Conservation (phyloP, 257 asterid species). For the Prunella vulgaris region DNA sequence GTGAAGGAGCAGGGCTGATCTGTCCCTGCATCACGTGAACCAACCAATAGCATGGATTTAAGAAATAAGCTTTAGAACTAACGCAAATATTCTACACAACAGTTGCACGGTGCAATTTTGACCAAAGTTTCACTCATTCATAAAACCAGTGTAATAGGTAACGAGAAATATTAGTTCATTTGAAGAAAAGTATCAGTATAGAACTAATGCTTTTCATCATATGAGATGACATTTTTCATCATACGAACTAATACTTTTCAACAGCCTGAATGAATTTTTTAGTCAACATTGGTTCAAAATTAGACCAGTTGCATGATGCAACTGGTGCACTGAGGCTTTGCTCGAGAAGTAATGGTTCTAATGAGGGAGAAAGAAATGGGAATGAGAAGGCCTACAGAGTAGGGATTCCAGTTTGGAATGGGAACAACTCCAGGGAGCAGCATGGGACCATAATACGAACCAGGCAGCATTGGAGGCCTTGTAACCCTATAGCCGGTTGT, state of each 20-base stretch:
- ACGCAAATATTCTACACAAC: not conserved
- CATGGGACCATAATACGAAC: slow-evolving; percentile 73
- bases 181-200: not conserved
- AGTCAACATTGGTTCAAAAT: not conserved
- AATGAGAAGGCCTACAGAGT: slow-evolving; percentile 42
- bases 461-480: slow-evolving; percentile 68
- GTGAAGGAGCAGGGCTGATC: slow-evolving; percentile 59
- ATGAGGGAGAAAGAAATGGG: not conserved
- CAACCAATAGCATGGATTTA: slow-evolving; percentile 9
- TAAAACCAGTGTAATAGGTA: not conserved
- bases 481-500: slow-evolving; percentile 46
- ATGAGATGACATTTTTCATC: not conserved
- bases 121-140: not conserved
- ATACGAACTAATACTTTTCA: not conserved
- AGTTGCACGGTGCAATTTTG: not conserved
- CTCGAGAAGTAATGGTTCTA: not conserved
- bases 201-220: not conserved
- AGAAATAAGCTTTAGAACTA: not conserved
- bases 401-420: slow-evolving; percentile 71
- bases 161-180: not conserved
- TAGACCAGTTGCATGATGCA: no score
- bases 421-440: slow-evolving; percentile 74
- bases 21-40: slow-evolving; percentile 49
- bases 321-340: not conserved
- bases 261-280: not conserved